Percentiles rank a stretch among this genome's conserved stretches.
Evolutionary conservation across 768 basidiomycete species (phyloP).

Genomic region (Rhizopogon roseolus): DNA sequence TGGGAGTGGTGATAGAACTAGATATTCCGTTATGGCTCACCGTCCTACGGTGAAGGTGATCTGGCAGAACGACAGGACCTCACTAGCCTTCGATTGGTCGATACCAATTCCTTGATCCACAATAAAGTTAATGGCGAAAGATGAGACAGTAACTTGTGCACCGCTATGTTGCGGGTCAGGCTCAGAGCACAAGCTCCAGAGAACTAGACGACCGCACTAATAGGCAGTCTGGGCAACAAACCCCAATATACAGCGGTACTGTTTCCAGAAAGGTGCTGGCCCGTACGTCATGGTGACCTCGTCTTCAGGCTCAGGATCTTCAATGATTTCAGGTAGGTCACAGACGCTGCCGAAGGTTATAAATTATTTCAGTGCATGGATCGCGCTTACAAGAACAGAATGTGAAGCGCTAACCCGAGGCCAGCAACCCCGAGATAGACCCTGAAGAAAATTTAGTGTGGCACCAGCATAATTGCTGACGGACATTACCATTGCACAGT

Average conservation of each 20-base stretch:
- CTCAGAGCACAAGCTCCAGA: neutral
- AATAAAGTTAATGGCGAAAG: constrained; percentile 66
- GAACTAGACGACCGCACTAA: constrained; percentile 34
- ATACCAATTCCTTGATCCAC: constrained; percentile 55
- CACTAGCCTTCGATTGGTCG: constrained; percentile 45
- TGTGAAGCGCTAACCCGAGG: constrained; percentile 57
- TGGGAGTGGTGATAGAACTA: neutral
- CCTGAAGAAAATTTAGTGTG: constrained; percentile 27
- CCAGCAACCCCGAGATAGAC: constrained; percentile 62
- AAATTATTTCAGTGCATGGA: neutral
- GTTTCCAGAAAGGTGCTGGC: constrained; percentile 58
- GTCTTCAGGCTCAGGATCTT: constrained; percentile 51
- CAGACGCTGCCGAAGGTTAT: constrained; percentile 41
- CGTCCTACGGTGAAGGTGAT: constrained; percentile 62
- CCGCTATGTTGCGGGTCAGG: constrained; percentile 30
- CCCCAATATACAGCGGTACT: constrained; percentile 66
- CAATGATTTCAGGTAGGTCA: constrained; percentile 63
- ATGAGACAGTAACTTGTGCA: constrained; percentile 61
- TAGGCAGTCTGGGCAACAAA: constrained; percentile 69
- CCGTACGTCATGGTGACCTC: constrained; percentile 34
- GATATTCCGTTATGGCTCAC: constrained; percentile 24
- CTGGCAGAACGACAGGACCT: constrained; percentile 68
- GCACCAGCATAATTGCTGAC: neutral
- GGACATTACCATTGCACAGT: constrained; percentile 57
- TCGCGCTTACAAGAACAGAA: constrained; percentile 53